Conservation (phyloP, 768 basidiomycete genomes). For the Kwoniella shandongensis region DNA sequence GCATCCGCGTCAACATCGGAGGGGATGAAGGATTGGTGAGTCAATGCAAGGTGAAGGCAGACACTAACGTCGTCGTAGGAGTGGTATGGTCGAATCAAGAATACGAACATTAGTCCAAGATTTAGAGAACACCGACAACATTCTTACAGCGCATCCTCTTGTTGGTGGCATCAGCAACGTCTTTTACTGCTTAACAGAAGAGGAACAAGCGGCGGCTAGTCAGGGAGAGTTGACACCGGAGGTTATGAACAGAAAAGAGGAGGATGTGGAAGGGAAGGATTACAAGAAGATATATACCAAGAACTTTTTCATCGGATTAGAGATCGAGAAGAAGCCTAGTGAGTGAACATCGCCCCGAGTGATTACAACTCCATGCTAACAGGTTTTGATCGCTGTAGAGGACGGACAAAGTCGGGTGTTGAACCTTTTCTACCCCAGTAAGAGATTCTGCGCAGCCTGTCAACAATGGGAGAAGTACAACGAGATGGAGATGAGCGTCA, state of each 20-base stretch:
- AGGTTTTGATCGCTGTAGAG: slow-evolving; percentile 57
- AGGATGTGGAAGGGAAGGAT: slow-evolving; percentile 61
- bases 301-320: slow-evolving; percentile 95
- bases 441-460: slow-evolving; percentile 89
- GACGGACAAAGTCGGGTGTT: slow-evolving; percentile 73
- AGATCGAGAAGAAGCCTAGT: slow-evolving; percentile 89
- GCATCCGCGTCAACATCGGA: slow-evolving; percentile 81
- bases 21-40: slow-evolving; percentile 90
- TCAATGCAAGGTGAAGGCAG: slow-evolving; percentile 11
- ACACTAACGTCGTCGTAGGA: slow-evolving; percentile 55
- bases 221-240: slow-evolving; percentile 79
- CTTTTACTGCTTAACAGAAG: slow-evolving; percentile 76
- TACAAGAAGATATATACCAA: slow-evolving; percentile 81
- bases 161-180: slow-evolving; percentile 89
- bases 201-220: slow-evolving; percentile 82
- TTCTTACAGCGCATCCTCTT: slow-evolving; percentile 91
- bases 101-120: slow-evolving; percentile 96
- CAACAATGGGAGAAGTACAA: slow-evolving; percentile 96
- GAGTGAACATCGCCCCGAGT: slow-evolving; percentile 54
- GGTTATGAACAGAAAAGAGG: slow-evolving; percentile 66
- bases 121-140: slow-evolving; percentile 89
- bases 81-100: slow-evolving; percentile 98
- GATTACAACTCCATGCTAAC: slow-evolving; percentile 7
- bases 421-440: slow-evolving; percentile 96
- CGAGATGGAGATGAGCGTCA: slow-evolving; percentile 86